Evolutionary conservation across 148 eudicot genomes (phyloP), one percentile per base, ranked within the genome.

Genomic region (Vaccinium vitisidaea): DNA sequence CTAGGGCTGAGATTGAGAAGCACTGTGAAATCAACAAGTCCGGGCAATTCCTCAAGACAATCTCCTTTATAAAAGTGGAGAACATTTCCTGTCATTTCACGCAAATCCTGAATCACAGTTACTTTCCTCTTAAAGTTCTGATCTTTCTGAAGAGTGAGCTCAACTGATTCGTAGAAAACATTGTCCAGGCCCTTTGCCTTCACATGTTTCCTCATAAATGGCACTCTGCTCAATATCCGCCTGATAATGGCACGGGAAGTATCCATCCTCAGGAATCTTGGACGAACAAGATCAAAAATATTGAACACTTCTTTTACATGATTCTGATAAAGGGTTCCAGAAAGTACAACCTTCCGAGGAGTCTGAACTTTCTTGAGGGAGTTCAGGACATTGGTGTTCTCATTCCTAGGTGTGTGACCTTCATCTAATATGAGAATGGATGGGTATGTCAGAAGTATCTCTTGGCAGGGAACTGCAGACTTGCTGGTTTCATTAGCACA

Each of bases 291-390:
- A 85, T 96, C 95, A 61, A 96, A 85, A 77, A 96, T 94, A 19
- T 92, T 94, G 84, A 96, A 96, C 25, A 94, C 98, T 71, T 96
- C 98, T 70, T 89, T 92, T 13, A 96, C 98, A 55, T 96, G 98
- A 83, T 96, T 96, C 63, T 96, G 99, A 70, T 94, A 96, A n/a
- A 96, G 91, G 0, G 99, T 96, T 19, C 99, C 99, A 7, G 99
- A 96, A 48, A 96, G 91, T 12, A 96, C 99, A 27, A 96, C 98
- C 67, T 96, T 96, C 79, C 98, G 84, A 21, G 95, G 94, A 50
- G 98, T 96, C 88, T 93, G 93, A 8, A 96, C 93, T 76, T 92
- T 91, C 19, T 93, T 89, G 80, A 96, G 94, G 16, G 97, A 90
- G 84, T 91, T 90, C 54, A 96, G 77, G 30, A 93, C 90, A 82